Base-by-base conservation (phyloP, 371 early-diverging fungal species). In the Batrachochytrium dendrobatidis region DNA sequence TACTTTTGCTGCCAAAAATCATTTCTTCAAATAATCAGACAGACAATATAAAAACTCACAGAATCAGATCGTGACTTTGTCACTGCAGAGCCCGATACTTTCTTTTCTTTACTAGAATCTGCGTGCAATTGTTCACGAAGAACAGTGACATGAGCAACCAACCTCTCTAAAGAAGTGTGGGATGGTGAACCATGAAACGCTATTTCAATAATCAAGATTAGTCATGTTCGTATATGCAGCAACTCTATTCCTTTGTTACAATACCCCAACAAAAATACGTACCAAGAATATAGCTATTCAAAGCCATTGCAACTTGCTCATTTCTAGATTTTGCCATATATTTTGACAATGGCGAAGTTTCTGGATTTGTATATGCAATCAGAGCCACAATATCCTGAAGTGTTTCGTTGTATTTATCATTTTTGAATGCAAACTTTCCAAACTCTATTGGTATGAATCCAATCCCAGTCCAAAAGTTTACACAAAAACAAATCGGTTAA, bases 311-410 rank as follows among this genome's bases (percentile, higher is more conserved):
- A 3, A 74, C 70, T 6, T 70, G 63, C 34, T 74, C 73, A n/a
- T 74, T 62, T 18, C 70, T 60, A 17, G 59, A 44, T 22, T 63
- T 64, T 1, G 71, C 61, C 4, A 77, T 55, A 39, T 59, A 71
- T 26, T 59, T 44, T 0, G 71, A 59, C 17, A 77, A 56, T 15
- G 77, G 77, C 12, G 77, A 77, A 10, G 35, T 51, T 15, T 33
- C 53, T 22, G 77, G 77, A 56, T 77, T 68, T 15, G 70, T 54
- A 58, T 77, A 77, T 8, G 77, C 77, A 32, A 77, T 63, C 12
- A 77, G 55, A 6, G 74, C 56, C 18, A 74, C 56, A 28, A 76
- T 57, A 34, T 73, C 73, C 32, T 71, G 67, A 31, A 76, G 59
- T 8, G 54, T 55, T 4, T 58, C 65, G 12, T 54, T 22, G 56